These are phyloP conservation scores for Syzygium grande DNA, from an alignment of 345 rosid genomes.

Conservation along the genomic window DNA sequence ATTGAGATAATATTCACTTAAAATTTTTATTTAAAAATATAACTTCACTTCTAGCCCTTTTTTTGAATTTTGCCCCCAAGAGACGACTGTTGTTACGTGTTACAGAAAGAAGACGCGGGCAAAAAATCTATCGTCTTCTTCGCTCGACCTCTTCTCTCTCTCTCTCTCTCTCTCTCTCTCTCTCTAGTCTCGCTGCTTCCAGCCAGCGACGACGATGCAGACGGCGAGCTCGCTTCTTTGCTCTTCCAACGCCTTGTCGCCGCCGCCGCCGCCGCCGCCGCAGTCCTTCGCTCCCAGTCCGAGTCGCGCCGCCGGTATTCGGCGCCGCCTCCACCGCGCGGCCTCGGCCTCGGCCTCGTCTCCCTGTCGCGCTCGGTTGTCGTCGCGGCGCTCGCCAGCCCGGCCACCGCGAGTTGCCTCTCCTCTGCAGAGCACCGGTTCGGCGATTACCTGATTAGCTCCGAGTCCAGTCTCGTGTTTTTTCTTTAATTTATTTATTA, in stretches of 20 bases:
- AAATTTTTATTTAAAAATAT: too few relatives aligned
- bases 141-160: not conserved
- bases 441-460: not conserved
- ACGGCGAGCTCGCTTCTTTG: constrained; percentile 26
- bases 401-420: not conserved
- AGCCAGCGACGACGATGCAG: constrained; percentile 20
- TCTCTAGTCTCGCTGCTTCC: not conserved
- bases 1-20: fast-evolving
- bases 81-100: not conserved
- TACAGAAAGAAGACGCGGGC: not conserved
- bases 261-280: not conserved
- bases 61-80: too few relatives aligned
- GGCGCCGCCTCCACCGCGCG: not conserved
- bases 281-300: not conserved
- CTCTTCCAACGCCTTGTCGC: constrained; percentile 4
- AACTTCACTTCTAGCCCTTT: too few relatives aligned
- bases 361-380: not conserved
- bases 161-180: too few relatives aligned
- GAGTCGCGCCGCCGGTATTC: not conserved
- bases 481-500: not conserved
- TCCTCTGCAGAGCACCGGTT: not conserved
- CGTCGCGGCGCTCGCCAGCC: not conserved
- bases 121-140: not conserved
- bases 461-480: not conserved
- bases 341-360: not conserved